Base-by-base conservation (phyloP, 805 yeast genomes). In the Suhomyces tanzawaensis region DNA sequence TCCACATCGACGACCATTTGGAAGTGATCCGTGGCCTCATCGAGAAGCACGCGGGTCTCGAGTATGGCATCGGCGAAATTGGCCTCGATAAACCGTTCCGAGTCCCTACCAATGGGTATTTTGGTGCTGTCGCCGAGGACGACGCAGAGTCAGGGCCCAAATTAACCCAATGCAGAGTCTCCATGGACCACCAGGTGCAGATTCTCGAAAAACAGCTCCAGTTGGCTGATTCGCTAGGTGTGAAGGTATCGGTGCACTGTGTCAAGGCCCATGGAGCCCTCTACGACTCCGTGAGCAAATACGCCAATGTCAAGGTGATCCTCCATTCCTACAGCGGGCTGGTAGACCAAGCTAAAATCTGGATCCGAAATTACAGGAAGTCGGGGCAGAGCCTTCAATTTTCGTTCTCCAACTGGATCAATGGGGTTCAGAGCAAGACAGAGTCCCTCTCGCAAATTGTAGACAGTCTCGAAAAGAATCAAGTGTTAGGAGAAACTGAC, bases 291-390 rank as follows among this genome's bases (percentile, higher is more conserved):
- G 62, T 79, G 4, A 27, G 37, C 2, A 29, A 46, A 17, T 50
- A 27, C 27, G 39, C 39, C 23, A 46, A 48, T 2, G 55, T 58
- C 8, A 55, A 66, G 3, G 59, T 89, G 1, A 77, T 86, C 26
- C 67, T 93, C 17, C 98, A 91, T 55, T 87, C 96, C 0, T 93
- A 80, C 57, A 78, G 88, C 6, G 98, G 98, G 0, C 82, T 95
- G 2, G 45, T 69, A 0, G 96, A 88, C 29, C 87, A 81, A 41
- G 75, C 82, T 12, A 54, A 64, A 37, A 37, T 66, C 29, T 76
- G 82, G 71, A 52, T 74, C 33, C 62, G 61, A 43, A 31, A 54
- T 30, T 63, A 54, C 47, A 46, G 61, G 40, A 46, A 45, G 43
- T 38, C 27, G 6, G 15, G 22, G 5, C 47, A 52, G 7, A 41